Conservation (phyloP, 495 filamentous ascomycete genomes). For the Chaetomium tenue region DNA sequence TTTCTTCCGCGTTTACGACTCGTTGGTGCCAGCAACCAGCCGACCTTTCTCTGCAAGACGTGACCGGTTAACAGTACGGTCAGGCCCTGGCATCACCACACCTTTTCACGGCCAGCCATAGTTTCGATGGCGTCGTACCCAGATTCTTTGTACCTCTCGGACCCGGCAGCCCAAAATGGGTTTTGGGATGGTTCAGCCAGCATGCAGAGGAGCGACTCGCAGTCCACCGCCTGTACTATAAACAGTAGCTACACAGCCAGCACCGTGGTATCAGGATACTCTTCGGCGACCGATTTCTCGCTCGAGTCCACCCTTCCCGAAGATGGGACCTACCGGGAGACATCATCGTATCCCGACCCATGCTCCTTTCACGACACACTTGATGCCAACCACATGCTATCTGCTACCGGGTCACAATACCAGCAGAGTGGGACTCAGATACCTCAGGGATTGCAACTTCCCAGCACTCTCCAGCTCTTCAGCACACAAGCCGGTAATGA, state of each 20-base stretch:
- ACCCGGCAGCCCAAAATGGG: slow-evolving; percentile 2
- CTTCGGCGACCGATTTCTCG: slow-evolving; percentile 4
- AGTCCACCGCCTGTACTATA: slow-evolving; percentile 14
- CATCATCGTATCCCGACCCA: neutral
- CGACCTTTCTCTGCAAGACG: neutral
- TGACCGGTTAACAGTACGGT: slow-evolving; percentile 11
- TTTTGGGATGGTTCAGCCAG: neutral
- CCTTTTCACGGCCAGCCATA: neutral
- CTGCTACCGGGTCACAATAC: slow-evolving; percentile 17
- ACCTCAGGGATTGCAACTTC: slow-evolving; percentile 5
- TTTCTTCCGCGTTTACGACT: neutral
- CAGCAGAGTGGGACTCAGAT: neutral
- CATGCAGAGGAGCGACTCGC: slow-evolving; percentile 17
- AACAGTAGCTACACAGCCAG: slow-evolving; percentile 12
- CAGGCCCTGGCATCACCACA: neutral
- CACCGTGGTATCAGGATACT: slow-evolving; percentile 1
- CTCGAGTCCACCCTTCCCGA: neutral
- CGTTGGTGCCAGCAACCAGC: neutral
- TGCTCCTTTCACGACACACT: neutral
- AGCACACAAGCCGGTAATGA: slow-evolving; percentile 9
- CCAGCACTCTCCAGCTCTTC: neutral
- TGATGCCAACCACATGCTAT: slow-evolving; percentile 3
- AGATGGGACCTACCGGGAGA: neutral
- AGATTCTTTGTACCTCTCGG: neutral
- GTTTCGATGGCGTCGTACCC: neutral